A percentile compares a stretch with the other conserved stretches of the same genome.
These are phyloP conservation scores for Wickerhamiella sorbophila DNA, from an alignment of 805 yeast species.

Conservation along the genomic window DNA sequence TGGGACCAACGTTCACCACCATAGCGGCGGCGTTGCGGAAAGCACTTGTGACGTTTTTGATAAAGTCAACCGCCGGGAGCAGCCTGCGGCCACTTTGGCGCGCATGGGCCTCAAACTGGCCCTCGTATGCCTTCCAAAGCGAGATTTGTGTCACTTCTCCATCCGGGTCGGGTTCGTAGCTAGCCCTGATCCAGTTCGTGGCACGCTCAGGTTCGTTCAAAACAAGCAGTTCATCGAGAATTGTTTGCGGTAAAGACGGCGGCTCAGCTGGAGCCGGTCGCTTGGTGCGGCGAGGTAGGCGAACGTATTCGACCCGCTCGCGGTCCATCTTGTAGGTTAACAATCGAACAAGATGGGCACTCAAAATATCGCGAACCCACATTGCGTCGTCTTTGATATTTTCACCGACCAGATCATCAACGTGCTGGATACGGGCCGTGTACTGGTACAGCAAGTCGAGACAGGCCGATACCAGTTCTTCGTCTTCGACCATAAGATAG, in stretches of 20 bases:
- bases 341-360: constrained; percentile 48
- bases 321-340: constrained; percentile 34
- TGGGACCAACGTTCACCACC: constrained; percentile 59
- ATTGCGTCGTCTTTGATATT: background rate
- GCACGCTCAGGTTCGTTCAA: constrained; percentile 82
- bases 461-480: constrained; percentile 55
- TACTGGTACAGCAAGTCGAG: constrained; percentile 76
- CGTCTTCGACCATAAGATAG: constrained; percentile 47
- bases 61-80: constrained; percentile 91
- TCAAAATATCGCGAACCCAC: constrained; percentile 28
- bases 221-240: constrained; percentile 45
- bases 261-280: constrained; percentile 51
- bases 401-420: constrained; percentile 37
- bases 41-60: constrained; percentile 82
- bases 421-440: constrained; percentile 44
- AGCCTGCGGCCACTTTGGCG: constrained; percentile 38
- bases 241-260: constrained; percentile 41
- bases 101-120: constrained; percentile 55
- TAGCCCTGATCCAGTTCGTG: constrained; percentile 85
- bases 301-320: constrained; percentile 26
- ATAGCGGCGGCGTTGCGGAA: constrained; percentile 83
- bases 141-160: constrained; percentile 92
- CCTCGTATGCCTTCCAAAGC: constrained; percentile 88
- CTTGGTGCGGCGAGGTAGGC: constrained; percentile 31
- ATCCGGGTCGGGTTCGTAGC: constrained; percentile 60